Evolutionary conservation across 208 protist species (phyloP).

Genomic region (Leptomonas pyrrhocoris): DNA sequence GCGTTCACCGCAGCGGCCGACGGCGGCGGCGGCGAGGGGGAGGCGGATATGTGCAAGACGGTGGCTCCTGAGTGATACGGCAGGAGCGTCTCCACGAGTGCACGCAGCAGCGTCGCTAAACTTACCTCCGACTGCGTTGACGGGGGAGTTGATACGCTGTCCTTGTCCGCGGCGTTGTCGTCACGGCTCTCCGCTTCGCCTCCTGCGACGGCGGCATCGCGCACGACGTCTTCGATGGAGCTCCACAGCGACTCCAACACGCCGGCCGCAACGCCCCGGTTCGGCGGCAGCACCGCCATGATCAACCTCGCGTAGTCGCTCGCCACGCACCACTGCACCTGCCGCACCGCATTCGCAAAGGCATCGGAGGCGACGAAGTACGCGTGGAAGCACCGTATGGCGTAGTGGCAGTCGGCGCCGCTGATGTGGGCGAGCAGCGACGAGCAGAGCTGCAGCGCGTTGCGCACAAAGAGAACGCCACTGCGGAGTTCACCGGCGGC

Average conservation of each 20-base stretch:
- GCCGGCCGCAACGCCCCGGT: slow-evolving; percentile 9
- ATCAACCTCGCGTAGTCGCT: slow-evolving; percentile 22
- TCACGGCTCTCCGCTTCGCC: neutral
- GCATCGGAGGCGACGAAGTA: slow-evolving; percentile 24
- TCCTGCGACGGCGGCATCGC: slow-evolving; percentile 11
- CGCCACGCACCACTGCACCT: slow-evolving; percentile 21
- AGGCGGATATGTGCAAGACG: neutral
- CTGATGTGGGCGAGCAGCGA: slow-evolving; percentile 55
- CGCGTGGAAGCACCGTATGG: slow-evolving; percentile 33
- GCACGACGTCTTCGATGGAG: slow-evolving; percentile 24
- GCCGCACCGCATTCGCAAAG: slow-evolving; percentile 16
- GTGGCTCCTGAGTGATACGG: neutral
- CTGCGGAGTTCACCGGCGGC: neutral
- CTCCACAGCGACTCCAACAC: slow-evolving; percentile 22
- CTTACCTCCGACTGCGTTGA: slow-evolving; percentile 11
- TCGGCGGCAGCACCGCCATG: slow-evolving; percentile 15
- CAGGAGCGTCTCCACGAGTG: slow-evolving; percentile 12
- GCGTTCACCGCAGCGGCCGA: neutral
- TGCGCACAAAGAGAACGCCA: slow-evolving; percentile 16
- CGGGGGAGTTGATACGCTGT: too few relatives aligned
- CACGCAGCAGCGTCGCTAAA: slow-evolving; percentile 22
- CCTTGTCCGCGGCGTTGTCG: neutral
- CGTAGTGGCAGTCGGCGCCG: slow-evolving; percentile 48
- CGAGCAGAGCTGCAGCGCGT: slow-evolving; percentile 40
- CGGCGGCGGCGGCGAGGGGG: neutral